A percentile compares a stretch with the other conserved stretches of the same genome.
Conservation (phyloP, 2,329 filamentous ascomycete species). For the Ambrosiella xylebori region DNA sequence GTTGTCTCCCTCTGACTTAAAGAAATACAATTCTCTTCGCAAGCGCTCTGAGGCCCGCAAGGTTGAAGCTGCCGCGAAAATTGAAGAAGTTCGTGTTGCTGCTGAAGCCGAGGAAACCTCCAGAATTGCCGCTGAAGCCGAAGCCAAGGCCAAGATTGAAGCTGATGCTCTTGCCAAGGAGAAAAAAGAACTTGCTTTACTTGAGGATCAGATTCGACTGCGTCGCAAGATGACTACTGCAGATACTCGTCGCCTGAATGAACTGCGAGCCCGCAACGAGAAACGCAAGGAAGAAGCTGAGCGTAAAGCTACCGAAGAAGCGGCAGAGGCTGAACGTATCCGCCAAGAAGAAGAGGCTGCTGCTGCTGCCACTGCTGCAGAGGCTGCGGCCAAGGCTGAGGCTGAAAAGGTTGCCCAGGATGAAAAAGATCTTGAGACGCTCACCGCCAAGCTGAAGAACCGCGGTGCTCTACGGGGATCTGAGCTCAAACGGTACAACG, state of each 20-base stretch:
- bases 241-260: background rate
- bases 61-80: constrained; percentile 18
- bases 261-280: constrained; percentile 8
- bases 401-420: constrained; percentile 4
- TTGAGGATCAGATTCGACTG: constrained; percentile 9
- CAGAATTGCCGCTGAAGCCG: background rate
- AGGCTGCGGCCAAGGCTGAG: constrained; percentile 3
- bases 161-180: constrained; percentile 17
- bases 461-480: background rate
- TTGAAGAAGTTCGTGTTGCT: constrained; percentile 14
- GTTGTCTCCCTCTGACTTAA: background rate
- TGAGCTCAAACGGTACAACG: constrained; percentile 2
- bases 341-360: constrained; percentile 6
- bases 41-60: constrained; percentile 20
- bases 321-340: constrained; percentile 5
- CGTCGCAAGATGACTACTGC: constrained; percentile 2
- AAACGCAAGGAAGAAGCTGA: constrained; percentile 17
- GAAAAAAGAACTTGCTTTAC: constrained; percentile 15
- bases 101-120: constrained; percentile 2
- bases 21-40: background rate
- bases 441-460: constrained; percentile 3
- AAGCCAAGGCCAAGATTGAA: constrained; percentile 1
- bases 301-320: constrained; percentile 17
- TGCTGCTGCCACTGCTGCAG: background rate
- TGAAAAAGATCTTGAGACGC: constrained; percentile 5